phyloP scores from a whole-genome alignment of 2,329 filamentous ascomycete genomes.

The Colletotrichum sp. region DNA sequence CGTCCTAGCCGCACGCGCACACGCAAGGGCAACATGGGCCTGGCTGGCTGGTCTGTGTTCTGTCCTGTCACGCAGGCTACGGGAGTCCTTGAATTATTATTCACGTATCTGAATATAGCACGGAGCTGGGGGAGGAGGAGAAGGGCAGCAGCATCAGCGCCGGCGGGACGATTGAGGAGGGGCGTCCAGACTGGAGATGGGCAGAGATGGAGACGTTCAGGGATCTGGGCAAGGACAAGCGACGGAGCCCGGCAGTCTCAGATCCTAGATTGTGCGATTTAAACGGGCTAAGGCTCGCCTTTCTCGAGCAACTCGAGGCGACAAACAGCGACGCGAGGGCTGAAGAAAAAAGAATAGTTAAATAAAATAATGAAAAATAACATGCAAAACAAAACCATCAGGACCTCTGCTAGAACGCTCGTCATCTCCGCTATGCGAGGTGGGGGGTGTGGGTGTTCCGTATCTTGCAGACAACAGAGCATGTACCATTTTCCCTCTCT shows the following conservation, averaged over 20 bases:
- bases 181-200: not conserved
- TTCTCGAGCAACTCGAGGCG: not conserved
- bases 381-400: not conserved
- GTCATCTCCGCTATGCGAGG: constrained; percentile 1
- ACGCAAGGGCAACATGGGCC: constrained; percentile 1
- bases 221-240: not conserved
- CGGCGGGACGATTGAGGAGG: not conserved
- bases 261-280: not conserved
- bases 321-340: not conserved
- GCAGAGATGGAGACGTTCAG: not conserved
- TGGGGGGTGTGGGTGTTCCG: not conserved
- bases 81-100: constrained; percentile 3
- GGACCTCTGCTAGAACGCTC: not conserved
- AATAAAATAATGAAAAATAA: not conserved
- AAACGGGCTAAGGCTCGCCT: not conserved
- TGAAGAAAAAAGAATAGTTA: not conserved
- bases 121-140: not conserved
- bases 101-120: constrained; percentile 18
- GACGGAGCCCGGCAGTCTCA: constrained; percentile 8
- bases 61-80: not conserved
- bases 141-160: not conserved
- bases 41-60: not conserved
- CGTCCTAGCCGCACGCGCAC: constrained; percentile 6
- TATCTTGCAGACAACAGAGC: not conserved
- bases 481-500: not conserved